These are phyloP conservation scores for Salix brachista DNA, from an alignment of 345 rosid genomes.

Conservation along the genomic window DNA sequence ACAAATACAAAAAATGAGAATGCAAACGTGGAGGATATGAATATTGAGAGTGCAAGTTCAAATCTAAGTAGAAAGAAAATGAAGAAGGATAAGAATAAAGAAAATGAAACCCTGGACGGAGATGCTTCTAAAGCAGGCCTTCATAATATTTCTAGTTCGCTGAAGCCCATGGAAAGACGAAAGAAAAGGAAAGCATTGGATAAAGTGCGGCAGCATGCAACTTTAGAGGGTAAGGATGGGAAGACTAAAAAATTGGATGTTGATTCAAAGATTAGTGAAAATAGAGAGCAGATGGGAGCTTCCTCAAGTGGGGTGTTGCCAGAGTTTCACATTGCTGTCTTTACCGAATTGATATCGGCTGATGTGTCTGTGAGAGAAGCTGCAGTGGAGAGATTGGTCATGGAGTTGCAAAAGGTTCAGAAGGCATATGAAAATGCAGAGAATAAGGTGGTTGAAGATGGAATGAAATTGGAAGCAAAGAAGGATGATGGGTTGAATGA, in stretches of 20 bases:
- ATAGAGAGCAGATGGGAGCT: conserved; percentile 18
- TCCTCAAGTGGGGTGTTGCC: conserved; percentile 40
- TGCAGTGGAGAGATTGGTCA: conserved; percentile 61
- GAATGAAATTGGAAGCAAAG: conserved; percentile 69
- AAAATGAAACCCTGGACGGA: background rate
- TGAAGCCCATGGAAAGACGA: conserved; percentile 73
- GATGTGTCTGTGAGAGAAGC: conserved; percentile 56
- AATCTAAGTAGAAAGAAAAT: conserved; percentile 36
- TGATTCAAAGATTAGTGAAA: conserved; percentile 24
- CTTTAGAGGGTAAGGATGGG: conserved; percentile 23
- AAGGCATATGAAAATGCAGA: conserved; percentile 51
- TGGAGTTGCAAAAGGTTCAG: conserved; percentile 68
- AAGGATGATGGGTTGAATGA: conserved; percentile 81
- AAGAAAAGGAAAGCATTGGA: conserved; percentile 77
- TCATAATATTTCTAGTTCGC: conserved; percentile 26
- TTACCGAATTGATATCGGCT: conserved; percentile 63
- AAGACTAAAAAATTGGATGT: conserved; percentile 18
- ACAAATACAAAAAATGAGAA: conserved; percentile 12
- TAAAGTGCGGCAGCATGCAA: conserved; percentile 50
- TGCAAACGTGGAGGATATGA: conserved; percentile 19
- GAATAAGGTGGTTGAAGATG: conserved; percentile 45
- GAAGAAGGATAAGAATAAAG: conserved; percentile 27
- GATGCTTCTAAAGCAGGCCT: background rate
- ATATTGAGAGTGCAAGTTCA: background rate
- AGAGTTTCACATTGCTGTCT: conserved; percentile 66